Evolutionary conservation across 495 filamentous ascomycete genomes (phyloP), one percentile per base, ranked within the genome.

Genomic region (Barbatosphaeria neglecta): DNA sequence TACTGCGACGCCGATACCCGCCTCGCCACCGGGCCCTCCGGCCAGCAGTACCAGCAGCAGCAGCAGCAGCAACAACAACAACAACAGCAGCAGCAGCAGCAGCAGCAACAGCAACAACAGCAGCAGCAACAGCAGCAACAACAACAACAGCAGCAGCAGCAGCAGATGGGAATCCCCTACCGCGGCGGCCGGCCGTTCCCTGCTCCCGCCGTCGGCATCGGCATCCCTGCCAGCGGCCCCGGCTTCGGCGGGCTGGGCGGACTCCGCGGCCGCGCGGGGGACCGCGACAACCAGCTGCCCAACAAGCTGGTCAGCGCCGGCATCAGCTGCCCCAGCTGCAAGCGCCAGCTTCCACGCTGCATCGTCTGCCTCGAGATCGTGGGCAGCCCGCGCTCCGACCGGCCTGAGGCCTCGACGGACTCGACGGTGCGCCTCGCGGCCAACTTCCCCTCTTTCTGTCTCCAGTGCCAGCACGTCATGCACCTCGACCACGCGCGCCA

Each of bases 331-430:
- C 87, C 87, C 0, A 78, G 78, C 51, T 98, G 93, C 66, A 87
- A 84, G 24, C 76, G 85, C 15, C 87, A 90, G 50, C 80, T 97
- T 59, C 87, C 88, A 4, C 78, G 93, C 6, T 98, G 92, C 56
- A 85, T 84, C 1, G 76, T 97, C 7, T 98, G 92, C 61, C 78
- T 86, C 48, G 73, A 88, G 53, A 83, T 85, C 67, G 78, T 97
- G 0, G 93, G 93, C 3, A 78, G 81, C 41, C 83, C 85, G 47
- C 76, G 88, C 51, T 79, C 78, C n/a, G 71, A 75, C 55, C 72
- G 73, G 28, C 72, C 70, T 13, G 78, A 81, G 25, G 65, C 69
- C 17, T 67, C 73, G 13, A 66, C 66, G 9, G 76, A 80, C 25
- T 66, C 71, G 27, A 72, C 69, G 6, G 58, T 67, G 37, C 51